A percentile compares a stretch with the other conserved stretches of the same genome.
phyloP scores from a whole-genome alignment of 805 yeast species.

The Cyberlindnera japonica region DNA sequence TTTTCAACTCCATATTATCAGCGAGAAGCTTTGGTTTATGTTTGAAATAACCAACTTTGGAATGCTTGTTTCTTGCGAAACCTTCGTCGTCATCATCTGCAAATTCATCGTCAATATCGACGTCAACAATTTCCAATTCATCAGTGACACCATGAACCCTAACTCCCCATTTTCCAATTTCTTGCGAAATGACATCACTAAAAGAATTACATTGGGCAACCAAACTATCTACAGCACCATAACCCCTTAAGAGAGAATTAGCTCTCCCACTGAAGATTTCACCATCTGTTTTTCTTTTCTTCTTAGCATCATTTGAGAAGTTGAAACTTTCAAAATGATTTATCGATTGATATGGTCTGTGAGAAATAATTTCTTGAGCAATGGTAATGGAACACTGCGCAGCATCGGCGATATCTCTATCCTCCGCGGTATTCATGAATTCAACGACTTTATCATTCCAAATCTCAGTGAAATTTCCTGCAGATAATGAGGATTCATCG shows the following conservation, averaged over 20 bases:
- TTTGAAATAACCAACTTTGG: slow-evolving; percentile 45
- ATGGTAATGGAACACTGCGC: slow-evolving; percentile 63
- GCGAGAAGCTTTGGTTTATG: slow-evolving; percentile 70
- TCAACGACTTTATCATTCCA: slow-evolving; percentile 67
- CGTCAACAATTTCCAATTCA: slow-evolving; percentile 63
- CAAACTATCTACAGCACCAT: slow-evolving; percentile 91
- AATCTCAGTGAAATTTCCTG: slow-evolving; percentile 28
- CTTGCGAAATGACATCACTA: slow-evolving; percentile 65
- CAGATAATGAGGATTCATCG: slow-evolving; percentile 32
- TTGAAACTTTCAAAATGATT: slow-evolving; percentile 56
- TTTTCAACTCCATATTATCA: slow-evolving; percentile 64
- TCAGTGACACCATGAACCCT: slow-evolving; percentile 58
- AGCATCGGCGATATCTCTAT: slow-evolving; percentile 75
- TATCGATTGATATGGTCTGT: slow-evolving; percentile 67
- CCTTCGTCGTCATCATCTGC: slow-evolving; percentile 30
- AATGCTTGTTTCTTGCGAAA: slow-evolving; percentile 25
- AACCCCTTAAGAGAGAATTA: slow-evolving; percentile 71
- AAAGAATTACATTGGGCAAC: slow-evolving; percentile 77
- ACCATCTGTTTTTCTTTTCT: slow-evolving; percentile 55
- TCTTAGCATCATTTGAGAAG: slow-evolving; percentile 39
- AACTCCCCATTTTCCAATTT: slow-evolving; percentile 89
- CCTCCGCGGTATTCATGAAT: slow-evolving; percentile 75
- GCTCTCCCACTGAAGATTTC: slow-evolving; percentile 71
- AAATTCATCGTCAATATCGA: slow-evolving; percentile 32
- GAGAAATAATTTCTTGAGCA: slow-evolving; percentile 59